A percentile compares a stretch with the other conserved stretches of the same genome.
Evolutionary conservation across 2,329 filamentous ascomycete species (phyloP).

Genomic region (Microcyclospora pomicola): DNA sequence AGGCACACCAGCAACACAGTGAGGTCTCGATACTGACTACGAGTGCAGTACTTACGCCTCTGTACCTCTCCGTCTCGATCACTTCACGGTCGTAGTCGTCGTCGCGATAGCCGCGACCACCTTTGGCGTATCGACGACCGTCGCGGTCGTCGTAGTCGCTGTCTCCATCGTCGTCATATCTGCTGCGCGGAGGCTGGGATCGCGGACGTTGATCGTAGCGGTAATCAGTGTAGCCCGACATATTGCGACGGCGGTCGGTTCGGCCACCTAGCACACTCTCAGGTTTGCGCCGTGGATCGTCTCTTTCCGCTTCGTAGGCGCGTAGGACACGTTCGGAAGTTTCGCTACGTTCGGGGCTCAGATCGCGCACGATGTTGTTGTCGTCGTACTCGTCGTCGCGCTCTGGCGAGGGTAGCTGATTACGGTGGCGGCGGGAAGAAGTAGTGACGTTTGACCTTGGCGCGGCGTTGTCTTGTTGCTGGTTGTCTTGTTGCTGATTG

Average conservation of each 20-base stretch:
- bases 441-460: not conserved
- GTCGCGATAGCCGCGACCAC: slow-evolving; percentile 16
- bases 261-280: slow-evolving; percentile 10
- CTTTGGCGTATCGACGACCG: slow-evolving; percentile 8
- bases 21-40: slow-evolving; percentile 11
- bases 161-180: slow-evolving; percentile 18
- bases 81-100: slow-evolving; percentile 16
- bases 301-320: slow-evolving; percentile 18
- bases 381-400: slow-evolving; percentile 2
- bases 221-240: slow-evolving; percentile 3
- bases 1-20: not conserved
- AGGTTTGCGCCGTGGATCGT: slow-evolving; percentile 17
- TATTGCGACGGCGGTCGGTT: slow-evolving; percentile 3
- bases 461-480: not conserved
- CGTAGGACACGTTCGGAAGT: slow-evolving; percentile 12
- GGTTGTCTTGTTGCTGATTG: slow-evolving; percentile 1
- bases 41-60: slow-evolving; percentile 22
- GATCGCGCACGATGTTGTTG: slow-evolving; percentile 3
- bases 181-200: slow-evolving; percentile 14
- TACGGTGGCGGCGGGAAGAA: slow-evolving; percentile 1
- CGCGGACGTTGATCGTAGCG: slow-evolving; percentile 11
- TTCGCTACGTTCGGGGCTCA: slow-evolving; percentile 11
- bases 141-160: slow-evolving; percentile 21
- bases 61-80: slow-evolving; percentile 19
- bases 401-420: slow-evolving; percentile 5